A percentile compares a stretch with the other conserved stretches of the same genome.
Conservation (phyloP, 2,329 filamentous ascomycete species). For the Xylaria sp. region DNA sequence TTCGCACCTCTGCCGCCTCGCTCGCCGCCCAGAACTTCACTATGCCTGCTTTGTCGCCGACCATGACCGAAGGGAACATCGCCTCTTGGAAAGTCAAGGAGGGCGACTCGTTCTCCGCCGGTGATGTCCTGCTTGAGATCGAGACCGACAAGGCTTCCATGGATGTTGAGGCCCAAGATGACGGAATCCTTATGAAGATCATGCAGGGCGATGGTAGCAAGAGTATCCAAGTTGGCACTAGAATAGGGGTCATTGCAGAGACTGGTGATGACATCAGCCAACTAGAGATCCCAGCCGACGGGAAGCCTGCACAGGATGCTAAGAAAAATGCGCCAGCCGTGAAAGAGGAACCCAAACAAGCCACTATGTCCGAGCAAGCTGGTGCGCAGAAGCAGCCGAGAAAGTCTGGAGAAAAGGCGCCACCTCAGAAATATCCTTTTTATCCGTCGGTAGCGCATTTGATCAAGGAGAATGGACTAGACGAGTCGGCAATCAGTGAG, state of each 20-base stretch:
- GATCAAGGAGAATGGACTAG: slow-evolving; percentile 77
- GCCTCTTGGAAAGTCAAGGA: slow-evolving; percentile 85
- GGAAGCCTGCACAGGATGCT: slow-evolving; percentile 51
- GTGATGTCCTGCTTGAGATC: slow-evolving; percentile 88
- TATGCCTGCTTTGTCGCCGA: slow-evolving; percentile 90
- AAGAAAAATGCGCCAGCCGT: slow-evolving; percentile 37
- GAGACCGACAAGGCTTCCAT: slow-evolving; percentile 95
- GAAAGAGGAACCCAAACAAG: slow-evolving; percentile 36
- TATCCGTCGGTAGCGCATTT: slow-evolving; percentile 85
- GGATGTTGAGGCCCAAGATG: slow-evolving; percentile 93
- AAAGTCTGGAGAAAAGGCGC: slow-evolving; percentile 53
- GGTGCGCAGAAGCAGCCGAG: slow-evolving; percentile 40
- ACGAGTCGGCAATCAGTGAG: slow-evolving; percentile 75
- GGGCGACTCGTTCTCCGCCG: slow-evolving; percentile 79
- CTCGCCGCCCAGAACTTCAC: slow-evolving; percentile 84
- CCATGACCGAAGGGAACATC: slow-evolving; percentile 94
- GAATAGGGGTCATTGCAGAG: slow-evolving; percentile 85
- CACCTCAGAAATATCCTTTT: slow-evolving; percentile 73
- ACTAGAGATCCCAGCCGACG: slow-evolving; percentile 77
- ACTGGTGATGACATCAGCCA: slow-evolving; percentile 76
- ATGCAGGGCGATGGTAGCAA: slow-evolving; percentile 75
- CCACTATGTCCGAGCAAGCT: slow-evolving; percentile 44
- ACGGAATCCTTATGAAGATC: slow-evolving; percentile 86
- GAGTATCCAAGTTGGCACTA: slow-evolving; percentile 74
- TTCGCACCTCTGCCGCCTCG: slow-evolving; percentile 65